Conservation (phyloP, 495 filamentous ascomycete species). For the Pyrenopolyporus hunteri region DNA sequence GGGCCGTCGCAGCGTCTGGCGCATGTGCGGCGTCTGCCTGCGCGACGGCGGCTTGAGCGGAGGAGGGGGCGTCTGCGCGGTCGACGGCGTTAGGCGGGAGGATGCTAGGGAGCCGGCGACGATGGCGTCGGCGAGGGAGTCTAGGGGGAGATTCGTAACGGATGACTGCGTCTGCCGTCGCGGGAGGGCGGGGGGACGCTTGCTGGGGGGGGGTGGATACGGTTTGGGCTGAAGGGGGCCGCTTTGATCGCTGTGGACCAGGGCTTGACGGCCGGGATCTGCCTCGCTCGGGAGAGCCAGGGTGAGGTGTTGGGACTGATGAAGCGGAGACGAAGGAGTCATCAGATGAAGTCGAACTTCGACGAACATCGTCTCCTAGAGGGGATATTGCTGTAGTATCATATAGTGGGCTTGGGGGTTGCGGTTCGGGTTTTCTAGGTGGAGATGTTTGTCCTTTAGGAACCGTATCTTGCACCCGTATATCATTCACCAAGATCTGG, state of each 20-base stretch:
- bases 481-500: slow-evolving; percentile 24
- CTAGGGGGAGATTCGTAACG: slow-evolving; percentile 43
- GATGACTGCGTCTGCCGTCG: slow-evolving; percentile 16
- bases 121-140: slow-evolving; percentile 72
- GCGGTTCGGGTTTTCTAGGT: neutral
- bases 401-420: neutral
- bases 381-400: neutral
- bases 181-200: slow-evolving; percentile 17
- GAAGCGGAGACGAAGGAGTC: slow-evolving; percentile 58
- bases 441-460: slow-evolving; percentile 3
- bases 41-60: slow-evolving; percentile 41
- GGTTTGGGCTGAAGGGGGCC: slow-evolving; percentile 9
- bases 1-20: slow-evolving; percentile 75
- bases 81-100: slow-evolving; percentile 50
- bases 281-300: slow-evolving; percentile 35
- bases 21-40: slow-evolving; percentile 55
- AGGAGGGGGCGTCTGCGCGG: slow-evolving; percentile 38
- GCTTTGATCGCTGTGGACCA: slow-evolving; percentile 5
- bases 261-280: slow-evolving; percentile 21
- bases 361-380: neutral
- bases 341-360: slow-evolving; percentile 48
- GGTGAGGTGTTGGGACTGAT: slow-evolving; percentile 43
- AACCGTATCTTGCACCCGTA: slow-evolving; percentile 8
- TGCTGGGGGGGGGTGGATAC: slow-evolving; percentile 4
- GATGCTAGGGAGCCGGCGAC: slow-evolving; percentile 85